Evolutionary conservation across 1,139 yeast species (phyloP).

Genomic region (Pichia sp.): DNA sequence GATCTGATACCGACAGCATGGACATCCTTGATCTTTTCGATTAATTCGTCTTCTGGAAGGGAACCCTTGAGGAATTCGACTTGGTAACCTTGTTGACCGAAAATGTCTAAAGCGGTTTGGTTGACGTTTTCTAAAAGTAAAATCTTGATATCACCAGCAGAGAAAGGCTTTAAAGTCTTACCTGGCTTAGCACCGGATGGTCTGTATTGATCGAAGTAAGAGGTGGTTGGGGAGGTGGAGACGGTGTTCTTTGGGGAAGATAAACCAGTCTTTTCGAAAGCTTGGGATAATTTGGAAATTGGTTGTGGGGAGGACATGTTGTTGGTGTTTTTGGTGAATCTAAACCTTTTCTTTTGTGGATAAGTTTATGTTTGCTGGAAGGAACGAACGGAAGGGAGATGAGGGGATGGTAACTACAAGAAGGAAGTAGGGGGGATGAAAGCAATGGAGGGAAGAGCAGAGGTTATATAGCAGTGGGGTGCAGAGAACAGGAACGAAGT

Average conservation of each 20-base stretch:
- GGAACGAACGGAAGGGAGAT: too few species aligned
- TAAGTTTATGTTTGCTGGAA: not conserved
- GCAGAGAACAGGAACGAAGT: too few species aligned
- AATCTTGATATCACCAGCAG: constrained; percentile 90
- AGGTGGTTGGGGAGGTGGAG: constrained; percentile 68
- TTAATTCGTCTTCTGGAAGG: constrained; percentile 87
- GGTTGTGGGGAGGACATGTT: constrained; percentile 65
- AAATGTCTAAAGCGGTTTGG: constrained; percentile 83
- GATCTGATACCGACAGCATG: constrained; percentile 99
- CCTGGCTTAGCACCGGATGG: constrained; percentile 44
- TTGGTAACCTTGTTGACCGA: constrained; percentile 90
- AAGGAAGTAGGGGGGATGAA: too few species aligned
- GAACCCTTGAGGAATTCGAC: constrained; percentile 93
- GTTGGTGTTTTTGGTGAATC: too few species aligned
- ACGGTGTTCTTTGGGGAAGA: constrained; percentile 50
- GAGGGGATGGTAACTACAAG: too few species aligned
- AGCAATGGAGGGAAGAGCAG: too few species aligned
- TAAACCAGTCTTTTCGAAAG: constrained; percentile 55
- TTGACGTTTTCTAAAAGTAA: constrained; percentile 91
- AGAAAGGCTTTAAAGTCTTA: constrained; percentile 82
- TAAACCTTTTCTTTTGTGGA: not conserved
- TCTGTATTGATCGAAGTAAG: constrained; percentile 49
- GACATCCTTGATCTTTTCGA: constrained; percentile 89
- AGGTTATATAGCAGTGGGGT: too few species aligned
- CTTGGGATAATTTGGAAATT: constrained; percentile 51